Base-by-base conservation (phyloP, 306 rosid genomes). In the Betula pendula region DNA sequence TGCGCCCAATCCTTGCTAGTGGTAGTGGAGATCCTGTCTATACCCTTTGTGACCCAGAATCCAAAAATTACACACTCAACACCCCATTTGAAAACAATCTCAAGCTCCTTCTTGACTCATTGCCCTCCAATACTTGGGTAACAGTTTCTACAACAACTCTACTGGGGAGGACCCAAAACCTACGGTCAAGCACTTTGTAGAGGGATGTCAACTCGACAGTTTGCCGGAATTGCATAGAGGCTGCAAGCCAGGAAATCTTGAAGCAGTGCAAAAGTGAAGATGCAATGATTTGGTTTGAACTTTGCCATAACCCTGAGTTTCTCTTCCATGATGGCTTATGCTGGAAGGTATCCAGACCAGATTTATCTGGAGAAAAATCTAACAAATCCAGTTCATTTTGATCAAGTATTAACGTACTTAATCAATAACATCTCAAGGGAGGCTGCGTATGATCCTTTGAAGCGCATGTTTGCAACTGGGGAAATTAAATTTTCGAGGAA, bases 121-220 rank as follows among this genome's bases (percentile, higher is more conserved):
- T 91, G 20, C 78, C 96, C 45, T 76, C 88, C 70, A 74, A 82
- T 68, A 76, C 79, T 48, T 85, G 88, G 44, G 44, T 22, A 4
- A 29, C 31, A 3, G 88, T 88, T 38, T 73, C 83, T 81, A 79
- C 53, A 63, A 73, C 76, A 58, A 81, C 38, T 74, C 75, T 0
- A 0, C 47, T 1, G 89, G 85, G 68, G 56, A 81, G 8, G 53
- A 55, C 14, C 4, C 2, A 7, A 78, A 9, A 19, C 87, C 56
- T 81, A 84, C 16, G 96, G 90, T 52, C 92, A 81, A 76, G 80
- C 89, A 81, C 89, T 89, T 1, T 89, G 92, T 59, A 81, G 93
- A 81, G 92, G 42, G 94, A 91, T 68, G 81, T 81, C 6, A 76
- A 82, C 77, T 81, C 86, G 55, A 76, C 84, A 8, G 75, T 68